These are phyloP conservation scores for Talaromyces sp. DNA, from an alignment of 2,329 filamentous ascomycete species.

Conservation along the genomic window DNA sequence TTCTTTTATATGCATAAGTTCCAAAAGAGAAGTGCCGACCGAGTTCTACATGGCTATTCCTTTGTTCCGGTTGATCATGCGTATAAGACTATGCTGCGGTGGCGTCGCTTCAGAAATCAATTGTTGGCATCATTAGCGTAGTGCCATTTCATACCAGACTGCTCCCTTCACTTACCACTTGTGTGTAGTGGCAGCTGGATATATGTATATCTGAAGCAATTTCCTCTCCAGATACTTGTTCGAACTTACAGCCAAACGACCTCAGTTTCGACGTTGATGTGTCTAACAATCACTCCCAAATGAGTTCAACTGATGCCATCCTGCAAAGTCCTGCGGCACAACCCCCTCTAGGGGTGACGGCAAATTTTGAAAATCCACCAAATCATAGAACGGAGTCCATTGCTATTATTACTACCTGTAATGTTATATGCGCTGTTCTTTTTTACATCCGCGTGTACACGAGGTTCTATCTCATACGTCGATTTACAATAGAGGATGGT, in stretches of 20 bases:
- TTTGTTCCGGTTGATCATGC: background rate
- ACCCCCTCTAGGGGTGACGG: background rate
- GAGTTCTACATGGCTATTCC: background rate
- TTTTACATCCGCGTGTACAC: background rate
- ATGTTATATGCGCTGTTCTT: background rate
- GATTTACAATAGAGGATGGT: slow-evolving; percentile 5
- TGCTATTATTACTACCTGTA: background rate
- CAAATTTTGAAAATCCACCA: background rate
- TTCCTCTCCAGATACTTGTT: background rate
- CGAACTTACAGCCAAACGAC: background rate
- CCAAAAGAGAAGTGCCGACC: background rate
- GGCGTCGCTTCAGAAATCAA: background rate
- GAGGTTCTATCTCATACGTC: background rate
- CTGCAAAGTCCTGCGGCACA: background rate
- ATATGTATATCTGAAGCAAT: background rate
- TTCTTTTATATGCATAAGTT: background rate
- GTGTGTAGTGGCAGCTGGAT: no score
- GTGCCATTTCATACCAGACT: background rate
- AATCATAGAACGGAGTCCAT: background rate
- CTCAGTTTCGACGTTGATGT: background rate
- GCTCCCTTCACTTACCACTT: background rate
- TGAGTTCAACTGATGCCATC: background rate
- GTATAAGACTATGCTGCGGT: background rate
- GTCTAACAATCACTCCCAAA: background rate
- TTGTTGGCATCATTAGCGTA: background rate